Base-by-base conservation (phyloP, 768 basidiomycete species). In the Boletales sp. region DNA sequence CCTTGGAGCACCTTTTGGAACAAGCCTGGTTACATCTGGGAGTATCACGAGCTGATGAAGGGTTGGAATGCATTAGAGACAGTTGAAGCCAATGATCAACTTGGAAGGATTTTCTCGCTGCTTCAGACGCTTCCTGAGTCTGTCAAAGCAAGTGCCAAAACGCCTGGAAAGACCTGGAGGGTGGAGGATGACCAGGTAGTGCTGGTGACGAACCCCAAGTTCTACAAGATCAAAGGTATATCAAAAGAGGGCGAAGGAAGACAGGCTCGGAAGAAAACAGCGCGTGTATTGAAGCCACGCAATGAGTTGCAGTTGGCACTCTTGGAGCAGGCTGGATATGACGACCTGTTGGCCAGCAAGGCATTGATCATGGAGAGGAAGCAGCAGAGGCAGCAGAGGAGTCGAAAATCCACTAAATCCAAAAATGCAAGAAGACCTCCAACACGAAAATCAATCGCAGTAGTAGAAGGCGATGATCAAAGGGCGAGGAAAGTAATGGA, bases 11-110 rank as follows among this genome's bases (percentile, higher is more conserved):
- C 5, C 1, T 44, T 50, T 4, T 11, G 45, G 14, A 6, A 5
- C 1, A 32, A 39, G 12, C 45, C 45, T 2, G 55, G 55, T 2
- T 56, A 45, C 29, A 9, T 56, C 0, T 39, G 37, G 38, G 21
- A 55, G n/a, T 56, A 29, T 12, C 48, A 56, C 34, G 13, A 44
- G 17, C 36, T 56, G 9, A 55, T 55, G 43, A 15, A 30, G 13
- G 18, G 1, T 8, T 10, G 24, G 14, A 11, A 39, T 13, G 29
- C 40, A 35, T 10, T 39, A 19, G 29, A 46, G 17, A 19, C 8
- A 0, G 41, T 50, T 4, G 0, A 19, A 5, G 5, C 47, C 40
- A 42, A 9, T 0, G 39, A 42, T 7, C 13, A 30, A 9, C 35
- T 53, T 11, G 21, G 15, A 10, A 35, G 45, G 11, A 53, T 53